These are phyloP conservation scores for Lippia alba DNA, from an alignment of 305 asterid species.

Conservation along the genomic window DNA sequence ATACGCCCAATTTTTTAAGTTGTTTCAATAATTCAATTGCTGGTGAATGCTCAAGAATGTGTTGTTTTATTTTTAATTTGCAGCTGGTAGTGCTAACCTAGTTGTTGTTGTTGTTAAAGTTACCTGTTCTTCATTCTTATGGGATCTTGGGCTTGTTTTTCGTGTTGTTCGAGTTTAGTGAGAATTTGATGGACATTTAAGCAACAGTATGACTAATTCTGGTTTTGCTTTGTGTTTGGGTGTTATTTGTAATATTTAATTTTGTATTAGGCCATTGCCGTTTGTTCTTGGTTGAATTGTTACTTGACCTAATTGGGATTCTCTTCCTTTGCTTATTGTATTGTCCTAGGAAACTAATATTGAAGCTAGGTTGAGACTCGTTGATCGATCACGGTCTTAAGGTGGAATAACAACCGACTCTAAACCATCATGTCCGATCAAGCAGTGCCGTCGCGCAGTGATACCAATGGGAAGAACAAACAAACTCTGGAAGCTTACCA, in stretches of 20 bases:
- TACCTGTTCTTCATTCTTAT: neutral
- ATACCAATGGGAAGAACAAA: constrained; percentile 41
- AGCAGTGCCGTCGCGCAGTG: constrained; percentile 28
- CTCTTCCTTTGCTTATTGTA: neutral
- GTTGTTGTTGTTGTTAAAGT: neutral
- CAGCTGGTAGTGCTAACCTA: neutral
- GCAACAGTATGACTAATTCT: neutral
- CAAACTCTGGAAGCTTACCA: constrained; percentile 41
- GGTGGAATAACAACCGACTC: constrained; percentile 12
- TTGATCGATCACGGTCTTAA: neutral
- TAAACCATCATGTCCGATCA: constrained; percentile 53
- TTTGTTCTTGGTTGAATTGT: neutral
- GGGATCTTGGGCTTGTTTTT: constrained; percentile 1
- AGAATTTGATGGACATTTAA: neutral
- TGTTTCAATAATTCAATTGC: neutral
- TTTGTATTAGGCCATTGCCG: neutral
- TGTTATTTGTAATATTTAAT: neutral
- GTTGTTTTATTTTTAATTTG: too few species aligned
- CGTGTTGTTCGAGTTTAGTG: neutral
- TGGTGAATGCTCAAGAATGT: neutral
- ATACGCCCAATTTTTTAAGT: neutral
- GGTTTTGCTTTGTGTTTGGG: neutral
- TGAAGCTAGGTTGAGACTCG: neutral
- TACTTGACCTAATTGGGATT: neutral
- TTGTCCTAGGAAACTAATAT: constrained; percentile 16